phyloP scores from a whole-genome alignment of 2,329 filamentous ascomycete genomes.

The Colletotrichum sp. region DNA sequence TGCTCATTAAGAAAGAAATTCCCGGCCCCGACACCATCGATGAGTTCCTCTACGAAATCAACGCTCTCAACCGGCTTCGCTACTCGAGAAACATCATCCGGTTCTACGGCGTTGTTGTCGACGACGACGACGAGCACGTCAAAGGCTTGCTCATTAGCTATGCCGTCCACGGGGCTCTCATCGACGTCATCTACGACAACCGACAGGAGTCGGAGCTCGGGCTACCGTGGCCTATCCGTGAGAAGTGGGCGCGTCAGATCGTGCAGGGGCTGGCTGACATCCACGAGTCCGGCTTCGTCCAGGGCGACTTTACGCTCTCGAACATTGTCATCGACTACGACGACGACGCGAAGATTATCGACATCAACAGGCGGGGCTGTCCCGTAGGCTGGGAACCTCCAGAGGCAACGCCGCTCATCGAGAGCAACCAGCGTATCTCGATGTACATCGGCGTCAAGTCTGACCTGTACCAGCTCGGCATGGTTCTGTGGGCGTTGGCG shows the following conservation, averaged over 20 bases:
- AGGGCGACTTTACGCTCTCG: slow-evolving; percentile 95
- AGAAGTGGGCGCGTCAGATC: slow-evolving; percentile 91
- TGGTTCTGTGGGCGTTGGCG: slow-evolving; percentile 94
- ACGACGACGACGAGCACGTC: slow-evolving; percentile 74
- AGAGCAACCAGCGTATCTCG: slow-evolving; percentile 86
- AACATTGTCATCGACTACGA: slow-evolving; percentile 92
- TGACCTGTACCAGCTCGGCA: slow-evolving; percentile 93
- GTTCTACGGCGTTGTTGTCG: slow-evolving; percentile 87
- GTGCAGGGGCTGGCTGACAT: slow-evolving; percentile 89
- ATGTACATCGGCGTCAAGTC: slow-evolving; percentile 99
- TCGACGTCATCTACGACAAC: slow-evolving; percentile 88
- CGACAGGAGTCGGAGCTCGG: slow-evolving; percentile 60
- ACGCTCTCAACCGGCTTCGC: slow-evolving; percentile 81
- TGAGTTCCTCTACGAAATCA: slow-evolving; percentile 97
- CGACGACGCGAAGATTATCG: slow-evolving; percentile 93
- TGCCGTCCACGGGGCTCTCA: slow-evolving; percentile 83
- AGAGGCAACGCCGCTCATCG: slow-evolving; percentile 83
- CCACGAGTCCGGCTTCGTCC: slow-evolving; percentile 94
- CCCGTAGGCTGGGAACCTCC: slow-evolving; percentile 98
- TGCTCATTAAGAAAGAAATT: slow-evolving; percentile 97
- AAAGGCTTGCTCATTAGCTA: slow-evolving; percentile 91
- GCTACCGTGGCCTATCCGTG: slow-evolving; percentile 73
- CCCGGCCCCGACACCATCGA: slow-evolving; percentile 94
- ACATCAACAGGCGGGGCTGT: slow-evolving; percentile 97
- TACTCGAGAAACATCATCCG: slow-evolving; percentile 80